Conservation (phyloP, 2,329 filamentous ascomycete species). For the Talaromyces rugulosus region DNA sequence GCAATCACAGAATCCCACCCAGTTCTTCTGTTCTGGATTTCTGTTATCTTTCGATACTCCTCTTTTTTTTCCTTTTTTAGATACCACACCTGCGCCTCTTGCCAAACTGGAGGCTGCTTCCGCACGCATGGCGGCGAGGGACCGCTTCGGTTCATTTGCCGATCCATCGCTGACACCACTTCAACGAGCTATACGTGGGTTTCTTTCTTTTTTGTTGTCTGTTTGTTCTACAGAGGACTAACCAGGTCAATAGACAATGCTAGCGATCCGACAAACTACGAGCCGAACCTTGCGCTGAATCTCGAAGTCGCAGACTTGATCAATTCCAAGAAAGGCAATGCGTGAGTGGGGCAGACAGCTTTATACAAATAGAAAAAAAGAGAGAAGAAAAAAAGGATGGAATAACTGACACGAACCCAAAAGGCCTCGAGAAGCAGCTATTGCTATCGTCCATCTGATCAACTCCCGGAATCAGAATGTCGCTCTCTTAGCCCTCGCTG, state of each 20-base stretch:
- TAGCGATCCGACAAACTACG: conserved; percentile 95
- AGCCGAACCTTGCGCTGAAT: conserved; percentile 92
- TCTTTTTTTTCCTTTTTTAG: conserved; percentile 10
- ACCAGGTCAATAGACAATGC: conserved; percentile 61
- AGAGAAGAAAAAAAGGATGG: neutral
- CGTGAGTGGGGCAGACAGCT: conserved; percentile 45
- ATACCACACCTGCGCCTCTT: conserved; percentile 10
- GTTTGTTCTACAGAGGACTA: neutral
- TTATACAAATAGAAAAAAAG: neutral
- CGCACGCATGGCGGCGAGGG: conserved; percentile 88
- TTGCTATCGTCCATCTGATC: conserved; percentile 88
- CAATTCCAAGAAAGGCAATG: conserved; percentile 94
- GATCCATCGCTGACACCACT: conserved; percentile 78
- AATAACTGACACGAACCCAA: conserved; percentile 2
- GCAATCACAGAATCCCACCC: neutral
- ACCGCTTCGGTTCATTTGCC: conserved; percentile 82
- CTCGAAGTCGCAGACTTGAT: conserved; percentile 95
- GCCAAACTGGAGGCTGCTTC: conserved; percentile 83
- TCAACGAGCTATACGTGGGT: conserved; percentile 80
- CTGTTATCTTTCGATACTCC: neutral
- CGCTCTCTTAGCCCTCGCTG: conserved; percentile 76
- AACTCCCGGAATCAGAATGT: conserved; percentile 98
- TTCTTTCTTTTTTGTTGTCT: neutral
- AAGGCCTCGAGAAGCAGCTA: conserved; percentile 84
- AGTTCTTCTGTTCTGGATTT: neutral